A percentile compares a stretch with the other conserved stretches of the same genome.
phyloP scores from a whole-genome alignment of 495 filamentous ascomycete species.

The Hyaloscypha hepaticicola region DNA sequence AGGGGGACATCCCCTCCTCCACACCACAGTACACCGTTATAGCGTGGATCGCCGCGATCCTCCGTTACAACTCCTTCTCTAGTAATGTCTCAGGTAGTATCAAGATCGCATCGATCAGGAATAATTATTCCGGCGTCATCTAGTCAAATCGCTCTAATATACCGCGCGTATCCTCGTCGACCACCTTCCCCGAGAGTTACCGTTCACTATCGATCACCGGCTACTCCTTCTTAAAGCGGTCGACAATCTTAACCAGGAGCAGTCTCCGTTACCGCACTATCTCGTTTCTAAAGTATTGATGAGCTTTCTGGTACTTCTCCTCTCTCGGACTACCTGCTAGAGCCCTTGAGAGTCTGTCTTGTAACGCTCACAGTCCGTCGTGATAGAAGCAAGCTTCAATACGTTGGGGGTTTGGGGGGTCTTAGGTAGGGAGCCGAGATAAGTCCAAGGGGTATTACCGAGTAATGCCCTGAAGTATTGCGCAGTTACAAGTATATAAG shows the following conservation, averaged over 20 bases:
- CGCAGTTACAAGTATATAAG: too few relatives aligned
- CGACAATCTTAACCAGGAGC: too few relatives aligned
- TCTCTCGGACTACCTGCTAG: conserved; percentile 28
- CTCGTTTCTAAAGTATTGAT: conserved; percentile 24
- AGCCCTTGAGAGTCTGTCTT: conserved; percentile 36
- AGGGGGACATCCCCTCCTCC: too few relatives aligned
- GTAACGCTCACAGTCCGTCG: too few relatives aligned
- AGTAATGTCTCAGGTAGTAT: conserved; percentile 23
- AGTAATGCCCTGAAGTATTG: too few relatives aligned
- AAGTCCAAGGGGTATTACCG: too few relatives aligned
- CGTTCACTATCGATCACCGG: conserved; percentile 34
- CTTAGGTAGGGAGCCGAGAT: too few relatives aligned
- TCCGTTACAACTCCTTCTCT: conserved; percentile 19
- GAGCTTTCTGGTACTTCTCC: conserved; percentile 23
- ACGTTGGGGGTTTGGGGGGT: too few relatives aligned
- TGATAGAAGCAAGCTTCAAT: too few relatives aligned
- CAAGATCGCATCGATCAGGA: conserved; percentile 22
- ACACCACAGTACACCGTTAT: conserved; percentile 20
- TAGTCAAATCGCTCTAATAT: conserved; percentile 21
- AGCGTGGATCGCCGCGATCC: conserved; percentile 24
- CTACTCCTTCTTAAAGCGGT: conserved; percentile 34
- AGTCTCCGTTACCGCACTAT: conserved; percentile 31
- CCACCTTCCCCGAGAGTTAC: conserved; percentile 31
- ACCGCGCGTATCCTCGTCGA: conserved; percentile 13
- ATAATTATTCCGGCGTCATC: conserved; percentile 19